These are phyloP conservation scores for Coprinellus aureogranulatus DNA, from an alignment of 768 basidiomycete genomes.

Conservation along the genomic window DNA sequence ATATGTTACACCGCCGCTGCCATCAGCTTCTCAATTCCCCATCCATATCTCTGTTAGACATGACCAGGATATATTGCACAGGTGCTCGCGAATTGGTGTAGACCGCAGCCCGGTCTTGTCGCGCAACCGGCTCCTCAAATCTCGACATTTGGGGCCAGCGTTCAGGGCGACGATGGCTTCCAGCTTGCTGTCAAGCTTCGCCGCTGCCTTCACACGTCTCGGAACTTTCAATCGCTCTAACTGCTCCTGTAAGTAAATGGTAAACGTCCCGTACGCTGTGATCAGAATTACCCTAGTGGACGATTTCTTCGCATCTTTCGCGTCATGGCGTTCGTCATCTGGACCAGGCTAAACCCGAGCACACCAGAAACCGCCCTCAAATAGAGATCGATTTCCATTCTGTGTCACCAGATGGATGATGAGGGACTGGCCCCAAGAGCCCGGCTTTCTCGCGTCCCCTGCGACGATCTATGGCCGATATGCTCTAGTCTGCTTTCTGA, in stretches of 20 bases:
- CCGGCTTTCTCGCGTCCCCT: background rate
- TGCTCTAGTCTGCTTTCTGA: background rate
- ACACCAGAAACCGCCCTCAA: too few species aligned
- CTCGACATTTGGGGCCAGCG: background rate
- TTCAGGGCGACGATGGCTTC: background rate
- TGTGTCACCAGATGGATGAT: background rate
- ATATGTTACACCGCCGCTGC: slow-evolving; percentile 10
- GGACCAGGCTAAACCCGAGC: background rate
- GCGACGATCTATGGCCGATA: slow-evolving; percentile 4
- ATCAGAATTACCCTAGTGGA: background rate
- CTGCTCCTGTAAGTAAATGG: background rate
- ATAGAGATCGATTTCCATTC: background rate
- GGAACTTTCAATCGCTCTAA: background rate
- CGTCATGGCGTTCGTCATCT: slow-evolving; percentile 10
- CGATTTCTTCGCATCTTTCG: slow-evolving; percentile 6
- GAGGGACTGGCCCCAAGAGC: background rate
- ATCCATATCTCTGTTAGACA: slow-evolving; percentile 9
- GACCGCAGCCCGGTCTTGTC: background rate
- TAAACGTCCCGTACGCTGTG: background rate
- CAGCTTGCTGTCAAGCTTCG: background rate
- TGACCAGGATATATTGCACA: slow-evolving; percentile 2
- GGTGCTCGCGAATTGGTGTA: background rate
- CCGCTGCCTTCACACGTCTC: slow-evolving; percentile 8
- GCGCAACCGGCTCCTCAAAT: background rate
- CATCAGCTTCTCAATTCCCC: slow-evolving; percentile 17